phyloP scores from a whole-genome alignment of 139 green algal species.

The Tetradesmus obliquus region DNA sequence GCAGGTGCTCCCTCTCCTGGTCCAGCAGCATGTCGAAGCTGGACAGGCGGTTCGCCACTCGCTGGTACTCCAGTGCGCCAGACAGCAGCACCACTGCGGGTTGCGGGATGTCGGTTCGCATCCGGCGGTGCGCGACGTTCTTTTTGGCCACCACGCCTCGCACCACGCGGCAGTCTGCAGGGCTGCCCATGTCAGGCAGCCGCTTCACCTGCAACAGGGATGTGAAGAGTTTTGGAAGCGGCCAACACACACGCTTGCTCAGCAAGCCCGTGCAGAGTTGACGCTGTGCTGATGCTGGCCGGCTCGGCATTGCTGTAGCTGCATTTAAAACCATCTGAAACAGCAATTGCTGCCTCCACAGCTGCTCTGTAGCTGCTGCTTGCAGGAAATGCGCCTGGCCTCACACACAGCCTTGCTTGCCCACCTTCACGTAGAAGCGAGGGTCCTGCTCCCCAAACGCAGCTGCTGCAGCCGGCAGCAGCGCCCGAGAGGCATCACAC shows the following conservation, averaged over 20 bases:
- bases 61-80: constrained; percentile 63
- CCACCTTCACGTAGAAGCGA: constrained; percentile 75
- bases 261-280: neutral
- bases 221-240: neutral
- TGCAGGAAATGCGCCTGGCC: neutral
- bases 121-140: constrained; percentile 84
- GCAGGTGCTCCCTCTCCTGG: constrained; percentile 73
- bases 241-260: neutral
- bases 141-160: constrained; percentile 81
- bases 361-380: neutral
- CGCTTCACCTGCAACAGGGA: constrained; percentile 73
- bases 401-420: neutral
- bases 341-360: neutral
- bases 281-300: no score
- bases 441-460: constrained; percentile 66
- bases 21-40: constrained; percentile 78
- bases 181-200: constrained; percentile 57
- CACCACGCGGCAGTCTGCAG: constrained; percentile 71
- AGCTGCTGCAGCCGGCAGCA: constrained; percentile 61
- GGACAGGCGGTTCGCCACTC: constrained; percentile 65
- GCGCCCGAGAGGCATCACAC: constrained; percentile 51
- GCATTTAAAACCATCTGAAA: neutral
- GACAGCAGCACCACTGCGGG: constrained; percentile 71
- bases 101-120: constrained; percentile 76
- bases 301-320: neutral